Base-by-base conservation (phyloP, 495 filamentous ascomycete species). In the Xylaria venustula region DNA sequence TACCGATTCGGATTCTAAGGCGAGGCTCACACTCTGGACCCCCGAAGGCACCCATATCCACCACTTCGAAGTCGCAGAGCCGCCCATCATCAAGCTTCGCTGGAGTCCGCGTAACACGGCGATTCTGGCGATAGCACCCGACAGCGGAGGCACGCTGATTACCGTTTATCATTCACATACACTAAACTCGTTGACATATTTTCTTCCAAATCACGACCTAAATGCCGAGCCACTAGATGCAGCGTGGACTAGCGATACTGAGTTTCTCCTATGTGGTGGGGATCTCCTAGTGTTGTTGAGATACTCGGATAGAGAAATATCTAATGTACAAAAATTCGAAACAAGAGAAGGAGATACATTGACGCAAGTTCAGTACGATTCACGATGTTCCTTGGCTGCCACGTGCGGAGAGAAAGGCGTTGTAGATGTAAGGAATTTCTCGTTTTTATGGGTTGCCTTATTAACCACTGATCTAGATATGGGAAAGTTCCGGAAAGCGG, bases 11-110 rank as follows among this genome's bases (percentile, higher is more conserved):
- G 84, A 87, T 30, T 77, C 78, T 58, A 81, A 84, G 53, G 87
- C 87, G 12, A 80, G 85, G 20, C 84, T 91, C 28, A 84, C 83
- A 59, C 83, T 92, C 72, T 91, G 89, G 77, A 81, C 83, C 11
- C 75, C 79, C 7, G 80, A 86, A 46, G 89, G 90, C n/a, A 57
- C 67, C 25, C 67, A 72, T 49, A 54, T 79, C 26, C 73, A 80
- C 37, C 63, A 75, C 48, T 76, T 79, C 63, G 74, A 80, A 66
- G 69, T 73, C 53, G 64, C 78, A 53, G 79, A 80, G 59, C 71
- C 80, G 15, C 82, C 84, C 22, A 75, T 88, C 51, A 75, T 82
- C 54, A 84, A 80, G 58, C 69, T 88, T 30, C 80, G 80, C 30
- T 89, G 87, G 87, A 87, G 83, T 67, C 83, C 79, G 7, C 75